Base-by-base conservation (phyloP, 1,284 basidiomycete species). In the Trichosporon sp. region DNA sequence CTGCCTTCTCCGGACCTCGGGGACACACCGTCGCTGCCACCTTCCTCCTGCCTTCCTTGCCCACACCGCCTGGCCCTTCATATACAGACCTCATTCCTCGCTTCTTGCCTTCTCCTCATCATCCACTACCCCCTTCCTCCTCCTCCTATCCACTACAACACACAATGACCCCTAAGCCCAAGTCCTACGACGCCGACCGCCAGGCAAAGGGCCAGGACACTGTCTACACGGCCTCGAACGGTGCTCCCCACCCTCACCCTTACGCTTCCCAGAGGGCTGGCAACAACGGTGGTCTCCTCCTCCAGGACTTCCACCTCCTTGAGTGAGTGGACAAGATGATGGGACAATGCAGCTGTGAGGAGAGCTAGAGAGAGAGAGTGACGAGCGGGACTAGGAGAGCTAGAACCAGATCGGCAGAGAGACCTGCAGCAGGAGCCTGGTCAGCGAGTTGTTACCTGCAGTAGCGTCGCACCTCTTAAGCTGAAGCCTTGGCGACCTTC, bases 141-240 rank as follows among this genome's bases (percentile, higher is more conserved):
- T 16, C 56, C 11, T n/a, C 34, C n/a, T 2, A 7, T 13, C n/a
- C 3, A 34, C 32, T 14, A 7, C 4, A 16, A 16, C 31, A 21
- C 33, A 33, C 56, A 32, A 32, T 34, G 31, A 32, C 56, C 56
- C 56, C 56, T 32, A 32, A 32, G 31, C 56, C 56, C 16, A 56
- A 54, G 49, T 52, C 54, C 29, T 60, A 64, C 56, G 33, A 58
- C 46, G 33, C 31, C 11, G 59, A 65, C 59, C 59, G 56, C 40
- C 54, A 60, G 44, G 25, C 59, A 3, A 37, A 31, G 49, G 49
- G 49, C 58, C 13, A 44, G 9, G 58, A 40, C 58, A 46, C 33
- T 34, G 27, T 85, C 66, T 95, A 92, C 85, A 92, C 90, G 71
- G 89, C 90, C 63, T 91, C 89, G 64, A 91, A 87, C 71, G 92